A percentile compares a stretch with the other conserved stretches of the same genome.
phyloP scores from a whole-genome alignment of 352 stramenopile species.

The Pythium pyrilobum region DNA sequence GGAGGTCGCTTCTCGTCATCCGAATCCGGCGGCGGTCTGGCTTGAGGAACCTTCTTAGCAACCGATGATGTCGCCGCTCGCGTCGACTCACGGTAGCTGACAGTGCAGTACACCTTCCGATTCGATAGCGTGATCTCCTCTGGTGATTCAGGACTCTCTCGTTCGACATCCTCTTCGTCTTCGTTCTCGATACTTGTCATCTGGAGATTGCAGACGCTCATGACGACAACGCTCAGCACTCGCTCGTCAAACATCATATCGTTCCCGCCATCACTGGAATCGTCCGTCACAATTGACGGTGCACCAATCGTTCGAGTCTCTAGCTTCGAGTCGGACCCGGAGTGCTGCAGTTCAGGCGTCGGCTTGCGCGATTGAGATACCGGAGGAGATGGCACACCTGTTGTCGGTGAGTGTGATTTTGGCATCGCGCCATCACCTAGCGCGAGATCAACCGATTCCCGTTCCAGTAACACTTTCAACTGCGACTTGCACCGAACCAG shows the following conservation, averaged over 20 bases:
- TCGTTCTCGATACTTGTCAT: conserved; percentile 20
- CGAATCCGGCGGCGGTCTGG: not conserved
- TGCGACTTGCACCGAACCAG: conserved; percentile 64
- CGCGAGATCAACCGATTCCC: conserved; percentile 61
- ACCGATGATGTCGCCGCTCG: conserved; percentile 66
- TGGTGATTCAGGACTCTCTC: not conserved
- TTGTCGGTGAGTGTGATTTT: conserved; percentile 2
- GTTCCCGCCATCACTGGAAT: conserved; percentile 57
- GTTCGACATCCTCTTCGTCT: not conserved
- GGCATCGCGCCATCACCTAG: conserved; percentile 7
- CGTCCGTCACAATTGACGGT: conserved; percentile 56
- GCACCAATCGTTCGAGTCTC: not conserved
- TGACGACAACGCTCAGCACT: conserved; percentile 61
- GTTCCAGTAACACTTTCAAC: conserved; percentile 60
- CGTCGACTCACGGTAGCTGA: conserved; percentile 73
- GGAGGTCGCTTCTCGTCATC: not conserved
- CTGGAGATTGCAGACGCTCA: conserved; percentile 68
- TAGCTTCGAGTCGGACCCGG: conserved; percentile 10
- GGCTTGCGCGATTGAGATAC: conserved; percentile 1
- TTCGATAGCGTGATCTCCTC: too few relatives aligned
- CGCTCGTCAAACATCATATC: conserved; percentile 69
- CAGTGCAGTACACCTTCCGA: conserved; percentile 82
- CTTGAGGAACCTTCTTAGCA: conserved; percentile 5
- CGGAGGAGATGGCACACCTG: not conserved
- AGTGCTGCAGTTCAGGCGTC: not conserved